Evolutionary conservation across 345 rosid genomes (phyloP).

Genomic region (Noccaea caerulescens): DNA sequence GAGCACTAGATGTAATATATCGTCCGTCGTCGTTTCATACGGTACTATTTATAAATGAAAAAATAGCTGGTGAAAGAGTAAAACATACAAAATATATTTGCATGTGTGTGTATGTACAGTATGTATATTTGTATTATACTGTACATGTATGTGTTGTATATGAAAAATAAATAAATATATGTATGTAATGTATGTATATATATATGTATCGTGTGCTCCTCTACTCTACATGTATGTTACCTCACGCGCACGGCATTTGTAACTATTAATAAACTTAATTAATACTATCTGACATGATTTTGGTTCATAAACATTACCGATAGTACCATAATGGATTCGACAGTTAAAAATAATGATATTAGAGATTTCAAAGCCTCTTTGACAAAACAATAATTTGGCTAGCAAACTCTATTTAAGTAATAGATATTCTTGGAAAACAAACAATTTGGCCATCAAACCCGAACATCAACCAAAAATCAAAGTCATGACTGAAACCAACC

Average conservation of each 20-base stretch:
- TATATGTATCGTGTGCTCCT: slow-evolving; percentile 6
- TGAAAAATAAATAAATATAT: background rate
- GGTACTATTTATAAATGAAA: background rate
- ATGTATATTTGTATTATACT: background rate
- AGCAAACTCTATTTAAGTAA: too few relatives aligned
- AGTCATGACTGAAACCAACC: too few relatives aligned
- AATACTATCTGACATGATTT: too few relatives aligned
- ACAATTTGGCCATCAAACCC: too few relatives aligned
- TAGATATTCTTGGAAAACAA: too few relatives aligned
- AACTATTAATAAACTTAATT: background rate
- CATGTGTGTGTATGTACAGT: background rate
- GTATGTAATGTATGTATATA: background rate
- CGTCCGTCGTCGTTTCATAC: background rate
- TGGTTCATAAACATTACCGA: too few relatives aligned
- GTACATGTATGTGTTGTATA: background rate
- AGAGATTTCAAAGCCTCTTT: too few relatives aligned
- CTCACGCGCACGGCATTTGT: slow-evolving; percentile 22
- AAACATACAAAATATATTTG: slow-evolving; percentile 4
- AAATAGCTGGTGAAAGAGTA: slow-evolving; percentile 8
- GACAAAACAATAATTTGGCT: too few relatives aligned
- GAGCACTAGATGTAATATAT: slow-evolving; percentile 15
- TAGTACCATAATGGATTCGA: too few relatives aligned
- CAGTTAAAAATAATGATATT: too few relatives aligned
- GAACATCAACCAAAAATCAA: too few relatives aligned
- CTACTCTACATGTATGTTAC: slow-evolving; percentile 23